Percentiles rank a stretch among this genome's conserved stretches.
Conservation (phyloP, 495 filamentous ascomycete genomes). For the Parathielavia appendiculata region DNA sequence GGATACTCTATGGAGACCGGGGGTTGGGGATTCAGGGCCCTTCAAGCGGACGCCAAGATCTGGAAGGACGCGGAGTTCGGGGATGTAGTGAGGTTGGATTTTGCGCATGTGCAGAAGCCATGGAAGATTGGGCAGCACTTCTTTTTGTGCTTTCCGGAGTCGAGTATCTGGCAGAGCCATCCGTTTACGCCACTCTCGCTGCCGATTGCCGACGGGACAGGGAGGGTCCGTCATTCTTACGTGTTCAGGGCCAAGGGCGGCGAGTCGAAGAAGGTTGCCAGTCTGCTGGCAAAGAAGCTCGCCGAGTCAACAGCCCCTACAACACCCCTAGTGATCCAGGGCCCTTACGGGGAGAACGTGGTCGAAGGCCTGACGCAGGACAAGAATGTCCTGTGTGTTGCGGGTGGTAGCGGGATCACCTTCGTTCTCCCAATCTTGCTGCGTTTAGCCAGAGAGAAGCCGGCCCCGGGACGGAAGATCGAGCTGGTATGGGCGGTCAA, state of each 20-base stretch:
- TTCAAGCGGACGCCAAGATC: conserved; percentile 43
- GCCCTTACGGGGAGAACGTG: conserved; percentile 54
- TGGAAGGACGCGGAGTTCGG: conserved; percentile 48
- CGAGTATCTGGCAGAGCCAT: conserved; percentile 62
- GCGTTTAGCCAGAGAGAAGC: conserved; percentile 33
- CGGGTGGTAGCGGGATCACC: conserved; percentile 61
- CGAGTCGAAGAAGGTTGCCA: conserved; percentile 47
- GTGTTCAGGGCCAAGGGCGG: conserved; percentile 56
- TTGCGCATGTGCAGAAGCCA: conserved; percentile 48
- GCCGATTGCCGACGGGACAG: conserved; percentile 33
- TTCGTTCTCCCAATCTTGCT: conserved; percentile 56
- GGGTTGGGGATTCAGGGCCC: conserved; percentile 43
- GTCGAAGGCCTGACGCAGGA: conserved; percentile 36
- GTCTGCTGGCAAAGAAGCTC: conserved; percentile 19
- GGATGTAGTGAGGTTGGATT: conserved; percentile 53
- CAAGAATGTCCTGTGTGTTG: conserved; percentile 55
- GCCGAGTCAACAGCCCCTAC: conserved; percentile 16
- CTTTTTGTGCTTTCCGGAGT: conserved; percentile 55
- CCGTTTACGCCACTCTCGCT: conserved; percentile 58
- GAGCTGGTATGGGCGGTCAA: conserved; percentile 61
- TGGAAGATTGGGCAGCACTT: conserved; percentile 64
- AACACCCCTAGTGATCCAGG: conserved; percentile 51
- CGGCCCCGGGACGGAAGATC: conserved; percentile 34
- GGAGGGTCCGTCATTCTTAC: conserved; percentile 51
- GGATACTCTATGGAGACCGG: conserved; percentile 33